Percentiles rank a stretch among this genome's conserved stretches.
phyloP scores from a whole-genome alignment of 106 monocot genomes.

The Phalaenopsis aphrodite region DNA sequence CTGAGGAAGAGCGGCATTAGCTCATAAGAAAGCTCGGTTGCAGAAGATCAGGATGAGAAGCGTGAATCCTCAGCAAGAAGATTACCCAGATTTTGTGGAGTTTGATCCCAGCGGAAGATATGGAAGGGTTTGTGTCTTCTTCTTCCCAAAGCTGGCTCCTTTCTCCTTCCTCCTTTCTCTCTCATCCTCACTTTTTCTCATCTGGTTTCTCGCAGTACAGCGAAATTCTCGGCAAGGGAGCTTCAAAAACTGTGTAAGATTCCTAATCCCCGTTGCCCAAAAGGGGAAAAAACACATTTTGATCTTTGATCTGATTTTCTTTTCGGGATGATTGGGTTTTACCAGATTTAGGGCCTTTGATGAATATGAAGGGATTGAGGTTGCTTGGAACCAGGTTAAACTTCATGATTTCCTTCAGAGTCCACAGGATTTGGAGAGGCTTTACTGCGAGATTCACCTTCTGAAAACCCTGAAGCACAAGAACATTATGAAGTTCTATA shows the following conservation, averaged over 20 bases:
- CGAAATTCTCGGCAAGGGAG: constrained; percentile 88
- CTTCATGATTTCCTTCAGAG: constrained; percentile 70
- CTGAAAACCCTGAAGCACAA: constrained; percentile 75
- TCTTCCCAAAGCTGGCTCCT: background rate
- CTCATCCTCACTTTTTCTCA: background rate
- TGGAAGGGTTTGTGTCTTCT: constrained; percentile 48
- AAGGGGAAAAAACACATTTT: background rate
- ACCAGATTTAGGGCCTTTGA: constrained; percentile 79
- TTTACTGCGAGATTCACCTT: constrained; percentile 96
- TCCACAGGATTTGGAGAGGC: constrained; percentile 67
- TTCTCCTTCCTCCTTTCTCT: background rate
- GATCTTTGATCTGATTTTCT: background rate
- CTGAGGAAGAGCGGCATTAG: background rate
- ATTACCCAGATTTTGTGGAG: constrained; percentile 64
- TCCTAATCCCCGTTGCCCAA: background rate
- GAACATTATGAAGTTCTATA: constrained; percentile 71
- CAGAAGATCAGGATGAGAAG: background rate
- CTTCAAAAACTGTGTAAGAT: constrained; percentile 90
- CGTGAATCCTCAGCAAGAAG: constrained; percentile 12
- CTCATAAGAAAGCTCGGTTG: background rate
- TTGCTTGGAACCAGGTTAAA: constrained; percentile 98
- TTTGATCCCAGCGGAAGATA: constrained; percentile 96
- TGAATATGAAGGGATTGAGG: constrained; percentile 92
- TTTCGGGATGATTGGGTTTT: background rate
- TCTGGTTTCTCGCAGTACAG: constrained; percentile 52